Evolutionary conservation across 805 yeast genomes (phyloP), one percentile per base, ranked within the genome.

Genomic region (Ogataea methylovora): DNA sequence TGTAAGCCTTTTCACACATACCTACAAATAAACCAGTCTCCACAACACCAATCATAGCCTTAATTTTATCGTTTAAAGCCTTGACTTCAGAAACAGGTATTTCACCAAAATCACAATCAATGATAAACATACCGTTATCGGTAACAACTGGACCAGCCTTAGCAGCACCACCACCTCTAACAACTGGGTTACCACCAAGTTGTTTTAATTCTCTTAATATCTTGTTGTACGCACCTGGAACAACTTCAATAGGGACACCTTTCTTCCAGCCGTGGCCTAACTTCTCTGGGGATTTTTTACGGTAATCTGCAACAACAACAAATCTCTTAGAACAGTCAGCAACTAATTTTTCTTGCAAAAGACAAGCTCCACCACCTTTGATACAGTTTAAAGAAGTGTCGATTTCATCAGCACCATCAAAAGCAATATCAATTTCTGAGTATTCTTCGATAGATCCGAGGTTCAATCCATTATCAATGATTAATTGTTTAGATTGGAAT

Each of bases 281-380:
- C 29, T 57, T 54, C 24, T 66, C 52, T 17, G 74, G 68, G 15
- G 94, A 77, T 51, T 76, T 79, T 63, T 92, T 92, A 52, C 96
- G 70, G 55, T 76, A 81, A 60, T 92, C 98, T 2, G 97, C 98
- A 33, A 92, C 97, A 15, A 90, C 70, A 19, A 92, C 67, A 52
- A 90, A 87, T 48, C 71, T 73, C 38, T 72, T 64, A 3, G 96
- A 77, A 41, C 85, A 76, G 37, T 75, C 71, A 13, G 96, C 95
- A 11, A 92, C 95, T 35, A 92, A 69, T 62, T 92, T 92, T 58
- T 92, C 99, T 63, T 90, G 98, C 63, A 92, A 81, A 42, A 87
- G 67, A 59, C 99, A 92, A 2, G 97, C 99, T 27, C 99, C 99
- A 32, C 99, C 99, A 45, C 99, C 99, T 62, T 92, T 92, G 56